Evolutionary conservation across 2,329 filamentous ascomycete species (phyloP).

Genomic region (Endoconidiophora polonica): DNA sequence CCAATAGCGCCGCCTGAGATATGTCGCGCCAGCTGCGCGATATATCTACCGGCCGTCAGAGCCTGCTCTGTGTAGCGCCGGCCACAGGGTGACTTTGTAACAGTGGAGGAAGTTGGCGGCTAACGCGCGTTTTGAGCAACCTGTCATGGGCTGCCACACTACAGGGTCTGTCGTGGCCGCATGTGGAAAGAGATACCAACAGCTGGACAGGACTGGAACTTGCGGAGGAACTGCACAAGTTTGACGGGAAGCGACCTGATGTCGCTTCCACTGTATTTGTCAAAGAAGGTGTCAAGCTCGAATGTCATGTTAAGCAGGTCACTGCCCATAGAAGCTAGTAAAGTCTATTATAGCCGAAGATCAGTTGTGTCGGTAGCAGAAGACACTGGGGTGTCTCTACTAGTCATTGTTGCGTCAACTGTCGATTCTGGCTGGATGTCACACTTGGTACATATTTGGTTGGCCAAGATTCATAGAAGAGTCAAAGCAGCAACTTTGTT

Average conservation of each 20-base stretch:
- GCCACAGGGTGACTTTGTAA: constrained; percentile 49
- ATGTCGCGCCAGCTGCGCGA: constrained; percentile 37
- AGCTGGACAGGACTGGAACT: constrained; percentile 50
- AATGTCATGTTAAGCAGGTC: constrained; percentile 29
- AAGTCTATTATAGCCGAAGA: constrained; percentile 17
- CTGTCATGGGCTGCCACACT: constrained; percentile 29
- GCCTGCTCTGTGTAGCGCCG: constrained; percentile 61
- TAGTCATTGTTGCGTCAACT: too few relatives aligned
- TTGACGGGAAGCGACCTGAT: constrained; percentile 34
- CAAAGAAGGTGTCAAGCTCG: constrained; percentile 59
- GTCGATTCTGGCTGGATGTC: too few relatives aligned
- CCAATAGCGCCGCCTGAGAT: constrained; percentile 23
- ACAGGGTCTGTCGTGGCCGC: constrained; percentile 43
- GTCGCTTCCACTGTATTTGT: constrained; percentile 49
- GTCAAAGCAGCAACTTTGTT: constrained; percentile 31
- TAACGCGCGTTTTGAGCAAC: constrained; percentile 19
- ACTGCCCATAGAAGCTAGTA: constrained; percentile 26
- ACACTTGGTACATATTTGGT: background rate
- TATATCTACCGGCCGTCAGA: constrained; percentile 42
- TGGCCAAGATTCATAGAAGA: constrained; percentile 13
- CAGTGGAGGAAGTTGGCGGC: constrained; percentile 33
- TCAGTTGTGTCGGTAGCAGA: background rate
- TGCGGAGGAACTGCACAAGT: constrained; percentile 56
- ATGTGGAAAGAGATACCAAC: constrained; percentile 63
- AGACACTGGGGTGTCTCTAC: too few relatives aligned